A percentile compares a stretch with the other conserved stretches of the same genome.
Evolutionary conservation across 2,329 filamentous ascomycete genomes (phyloP).

Genomic region (Claviceps citrina): DNA sequence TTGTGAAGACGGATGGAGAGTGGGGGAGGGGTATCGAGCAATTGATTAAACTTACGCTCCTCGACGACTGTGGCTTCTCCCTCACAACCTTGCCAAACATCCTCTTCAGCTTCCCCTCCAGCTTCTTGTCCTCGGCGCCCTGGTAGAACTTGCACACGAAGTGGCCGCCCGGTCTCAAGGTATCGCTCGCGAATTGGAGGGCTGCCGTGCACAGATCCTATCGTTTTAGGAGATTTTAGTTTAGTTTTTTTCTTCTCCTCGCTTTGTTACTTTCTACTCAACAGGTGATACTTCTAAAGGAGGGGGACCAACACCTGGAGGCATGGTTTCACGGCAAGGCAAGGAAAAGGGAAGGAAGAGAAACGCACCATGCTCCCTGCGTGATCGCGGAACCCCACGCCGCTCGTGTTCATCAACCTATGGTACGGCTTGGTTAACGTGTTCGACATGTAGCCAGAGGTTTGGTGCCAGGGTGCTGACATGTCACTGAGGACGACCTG

Average conservation of each 20-base stretch:
- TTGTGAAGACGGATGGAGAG: neutral
- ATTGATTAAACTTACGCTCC: slow-evolving; percentile 66
- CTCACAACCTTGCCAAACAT: slow-evolving; percentile 69
- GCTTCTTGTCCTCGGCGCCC: slow-evolving; percentile 64
- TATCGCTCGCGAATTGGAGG: slow-evolving; percentile 71
- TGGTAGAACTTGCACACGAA: slow-evolving; percentile 98
- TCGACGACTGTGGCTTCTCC: slow-evolving; percentile 83
- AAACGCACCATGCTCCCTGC: slow-evolving; percentile 75
- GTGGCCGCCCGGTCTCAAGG: slow-evolving; percentile 65
- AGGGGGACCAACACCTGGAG: too few species aligned
- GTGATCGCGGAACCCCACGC: slow-evolving; percentile 74
- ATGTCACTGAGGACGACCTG: slow-evolving; percentile 92
- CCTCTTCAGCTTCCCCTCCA: slow-evolving; percentile 59
- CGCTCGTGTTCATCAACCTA: slow-evolving; percentile 99
- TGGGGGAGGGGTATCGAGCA: too few species aligned
- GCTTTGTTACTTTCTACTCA: neutral
- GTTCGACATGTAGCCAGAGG: slow-evolving; percentile 61
- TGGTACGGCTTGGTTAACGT: slow-evolving; percentile 88
- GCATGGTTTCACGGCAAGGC: too few species aligned
- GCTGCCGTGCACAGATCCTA: slow-evolving; percentile 85
- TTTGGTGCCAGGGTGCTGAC: slow-evolving; percentile 90
- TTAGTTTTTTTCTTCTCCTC: neutral
- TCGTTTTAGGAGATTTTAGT: neutral
- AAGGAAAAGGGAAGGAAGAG: neutral
- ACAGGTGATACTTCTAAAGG: neutral